Conservation (phyloP, 345 rosid species). For the Rhizophora apiculata region DNA sequence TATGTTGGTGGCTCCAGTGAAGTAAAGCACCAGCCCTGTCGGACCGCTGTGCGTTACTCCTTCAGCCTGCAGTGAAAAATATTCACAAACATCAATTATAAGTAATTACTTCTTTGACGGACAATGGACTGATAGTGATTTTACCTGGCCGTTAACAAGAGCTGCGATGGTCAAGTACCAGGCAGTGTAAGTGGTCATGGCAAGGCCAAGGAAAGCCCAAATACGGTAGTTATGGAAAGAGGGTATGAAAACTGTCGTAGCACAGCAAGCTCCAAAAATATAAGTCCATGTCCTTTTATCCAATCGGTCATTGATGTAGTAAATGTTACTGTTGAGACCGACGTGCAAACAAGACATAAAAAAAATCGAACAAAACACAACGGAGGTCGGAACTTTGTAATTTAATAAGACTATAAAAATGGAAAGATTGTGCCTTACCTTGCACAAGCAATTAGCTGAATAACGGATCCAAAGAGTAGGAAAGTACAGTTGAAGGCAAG, state of each 20-base stretch:
- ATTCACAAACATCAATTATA: too few relatives aligned
- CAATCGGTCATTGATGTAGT: constrained; percentile 88
- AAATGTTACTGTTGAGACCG: constrained; percentile 64
- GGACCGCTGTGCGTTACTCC: constrained; percentile 79
- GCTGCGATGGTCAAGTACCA: constrained; percentile 93
- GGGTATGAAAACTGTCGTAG: constrained; percentile 96
- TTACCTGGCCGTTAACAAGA: constrained; percentile 77
- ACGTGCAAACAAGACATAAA: neutral
- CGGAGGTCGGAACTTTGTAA: neutral
- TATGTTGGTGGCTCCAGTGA: constrained; percentile 98
- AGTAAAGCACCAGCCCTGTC: constrained; percentile 77
- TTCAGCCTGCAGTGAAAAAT: constrained; percentile 33
- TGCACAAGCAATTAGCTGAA: constrained; percentile 97
- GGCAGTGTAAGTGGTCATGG: constrained; percentile 99
- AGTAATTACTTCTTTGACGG: too few relatives aligned
- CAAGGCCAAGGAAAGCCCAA: constrained; percentile 97
- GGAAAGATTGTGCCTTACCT: constrained; percentile 39
- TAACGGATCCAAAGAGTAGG: constrained; percentile 93
- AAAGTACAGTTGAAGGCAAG: constrained; percentile 99
- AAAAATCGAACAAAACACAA: constrained; percentile 1
- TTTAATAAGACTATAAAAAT: neutral
- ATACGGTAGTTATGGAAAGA: constrained; percentile 97
- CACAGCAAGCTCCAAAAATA: constrained; percentile 99
- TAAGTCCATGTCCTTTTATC: constrained; percentile 99
- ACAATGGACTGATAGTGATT: too few relatives aligned